phyloP scores from a whole-genome alignment of 2,329 filamentous ascomycete species.

The Biscogniauxia mediterranea region DNA sequence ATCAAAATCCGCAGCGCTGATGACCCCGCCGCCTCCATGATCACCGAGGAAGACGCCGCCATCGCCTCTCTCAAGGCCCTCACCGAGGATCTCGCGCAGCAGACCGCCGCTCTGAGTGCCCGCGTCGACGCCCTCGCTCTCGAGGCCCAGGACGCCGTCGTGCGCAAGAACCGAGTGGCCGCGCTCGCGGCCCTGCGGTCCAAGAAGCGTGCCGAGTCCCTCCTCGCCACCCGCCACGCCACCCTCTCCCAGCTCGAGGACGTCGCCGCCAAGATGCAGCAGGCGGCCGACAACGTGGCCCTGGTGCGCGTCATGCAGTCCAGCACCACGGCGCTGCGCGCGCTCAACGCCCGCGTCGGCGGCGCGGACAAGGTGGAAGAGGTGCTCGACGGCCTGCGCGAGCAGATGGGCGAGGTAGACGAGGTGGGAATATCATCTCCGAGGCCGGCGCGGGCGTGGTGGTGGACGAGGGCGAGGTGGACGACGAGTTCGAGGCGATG shows the following conservation, averaged over 20 bases:
- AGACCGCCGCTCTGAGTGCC: slow-evolving; percentile 64
- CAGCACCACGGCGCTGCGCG: slow-evolving; percentile 68
- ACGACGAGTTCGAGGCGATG: slow-evolving; percentile 80
- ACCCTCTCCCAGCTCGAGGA: slow-evolving; percentile 81
- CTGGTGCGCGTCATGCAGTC: slow-evolving; percentile 80
- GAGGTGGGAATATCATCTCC: slow-evolving; percentile 76
- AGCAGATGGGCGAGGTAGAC: slow-evolving; percentile 78
- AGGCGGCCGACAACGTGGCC: slow-evolving; percentile 80
- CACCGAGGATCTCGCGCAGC: slow-evolving; percentile 69
- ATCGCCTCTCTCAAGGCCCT: slow-evolving; percentile 83
- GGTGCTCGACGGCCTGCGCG: slow-evolving; percentile 70
- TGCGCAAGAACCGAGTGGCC: slow-evolving; percentile 68
- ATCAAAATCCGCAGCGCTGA: slow-evolving; percentile 68
- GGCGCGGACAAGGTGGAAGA: slow-evolving; percentile 73
- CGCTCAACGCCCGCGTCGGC: slow-evolving; percentile 74
- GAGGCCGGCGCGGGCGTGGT: slow-evolving; percentile 50
- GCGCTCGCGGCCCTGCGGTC: slow-evolving; percentile 78
- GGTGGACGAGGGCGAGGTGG: slow-evolving; percentile 80
- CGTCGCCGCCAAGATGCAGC: slow-evolving; percentile 77
- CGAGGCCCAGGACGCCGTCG: slow-evolving; percentile 68
- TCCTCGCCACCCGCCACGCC: slow-evolving; percentile 67
- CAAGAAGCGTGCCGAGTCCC: slow-evolving; percentile 78
- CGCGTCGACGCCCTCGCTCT: slow-evolving; percentile 65
- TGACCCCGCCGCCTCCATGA: slow-evolving; percentile 39
- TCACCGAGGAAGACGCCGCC: slow-evolving; percentile 76